Evolutionary conservation across 768 basidiomycete genomes (phyloP).

Genomic region (Wakefieldia striispora): DNA sequence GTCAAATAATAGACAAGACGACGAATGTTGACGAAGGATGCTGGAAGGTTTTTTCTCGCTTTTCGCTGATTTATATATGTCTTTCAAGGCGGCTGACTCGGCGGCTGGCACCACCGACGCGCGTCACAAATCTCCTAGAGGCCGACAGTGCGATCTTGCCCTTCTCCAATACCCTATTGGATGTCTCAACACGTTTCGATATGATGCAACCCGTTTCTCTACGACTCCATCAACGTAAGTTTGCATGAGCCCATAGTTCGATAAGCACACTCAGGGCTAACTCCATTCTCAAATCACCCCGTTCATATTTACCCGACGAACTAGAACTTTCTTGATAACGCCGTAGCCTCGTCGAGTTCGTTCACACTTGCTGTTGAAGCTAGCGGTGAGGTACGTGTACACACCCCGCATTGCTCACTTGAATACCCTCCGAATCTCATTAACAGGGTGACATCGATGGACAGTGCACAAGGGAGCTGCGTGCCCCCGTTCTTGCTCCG

Average conservation of each 20-base stretch:
- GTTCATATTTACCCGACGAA: neutral
- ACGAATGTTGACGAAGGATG: slow-evolving; percentile 1
- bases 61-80: slow-evolving; percentile 15
- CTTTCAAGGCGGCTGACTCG: slow-evolving; percentile 21
- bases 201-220: neutral
- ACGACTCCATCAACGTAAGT: too few relatives aligned
- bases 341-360: neutral
- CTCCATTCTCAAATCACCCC: neutral
- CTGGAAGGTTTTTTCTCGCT: neutral
- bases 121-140: slow-evolving; percentile 3
- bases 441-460: neutral
- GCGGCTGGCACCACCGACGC: neutral
- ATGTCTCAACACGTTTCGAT: neutral
- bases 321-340: neutral
- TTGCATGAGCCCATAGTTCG: too few relatives aligned
- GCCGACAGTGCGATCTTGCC: slow-evolving; percentile 13
- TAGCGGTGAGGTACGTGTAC: neutral
- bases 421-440: too few relatives aligned
- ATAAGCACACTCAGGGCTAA: too few relatives aligned
- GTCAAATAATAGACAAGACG: slow-evolving; percentile 7
- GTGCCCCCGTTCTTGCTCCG: too few relatives aligned
- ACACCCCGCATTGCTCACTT: too few relatives aligned
- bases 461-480: too few relatives aligned
- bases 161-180: neutral
- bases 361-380: neutral